Evolutionary conservation across 2,329 filamentous ascomycete species (phyloP), one percentile per base, ranked within the genome.

Genomic region (Ophiostoma pallidulum): DNA sequence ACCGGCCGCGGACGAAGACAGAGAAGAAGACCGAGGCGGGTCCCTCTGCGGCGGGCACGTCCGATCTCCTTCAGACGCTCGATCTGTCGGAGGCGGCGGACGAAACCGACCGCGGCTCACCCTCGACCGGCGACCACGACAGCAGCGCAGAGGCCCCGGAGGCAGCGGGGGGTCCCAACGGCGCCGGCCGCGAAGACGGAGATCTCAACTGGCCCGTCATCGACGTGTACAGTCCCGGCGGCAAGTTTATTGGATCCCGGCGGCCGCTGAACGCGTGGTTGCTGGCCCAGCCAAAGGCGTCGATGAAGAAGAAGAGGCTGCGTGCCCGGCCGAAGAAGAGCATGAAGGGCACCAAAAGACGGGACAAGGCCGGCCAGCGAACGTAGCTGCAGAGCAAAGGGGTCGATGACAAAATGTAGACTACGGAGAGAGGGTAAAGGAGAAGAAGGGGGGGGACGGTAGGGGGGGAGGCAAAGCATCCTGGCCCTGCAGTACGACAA

Each of bases 221-320:
- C 7, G 90, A 97, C 55, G 79, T 97, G 0, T 96, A 84, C 59
- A 85, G 77, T 24, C 92, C 92, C 0, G 75, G 88, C 49, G 92
- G 92, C n/a, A 81, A 79, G 57, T 92, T 85, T 56, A 71, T 97
- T 26, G 82, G 74, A 1, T 66, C 69, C 9, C 72, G 87, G 31
- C 63, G 61, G 54, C 84, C 86, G 1, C 80, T 94, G 71, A 80
- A 84, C 56, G 86, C 79, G 7, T 89, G 81, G 76, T 50, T 82
- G 50, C 62, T 82, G 45, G 75, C 75, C 54, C 78, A 78, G 60
- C 76, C 77, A 24, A 68, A 66, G 13, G 13, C 47, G 22, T 39
- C 49, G 13, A 28, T 16, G 8, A 36, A 64, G 70, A 57, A 57
- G 49, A 53, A 55, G 48, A 37, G 45, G 9, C 45, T 32, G 43